Evolutionary conservation across 192 early-diverging fungal genomes (phyloP), one percentile per base, ranked within the genome.

Genomic region (Backusella psychrophila): DNA sequence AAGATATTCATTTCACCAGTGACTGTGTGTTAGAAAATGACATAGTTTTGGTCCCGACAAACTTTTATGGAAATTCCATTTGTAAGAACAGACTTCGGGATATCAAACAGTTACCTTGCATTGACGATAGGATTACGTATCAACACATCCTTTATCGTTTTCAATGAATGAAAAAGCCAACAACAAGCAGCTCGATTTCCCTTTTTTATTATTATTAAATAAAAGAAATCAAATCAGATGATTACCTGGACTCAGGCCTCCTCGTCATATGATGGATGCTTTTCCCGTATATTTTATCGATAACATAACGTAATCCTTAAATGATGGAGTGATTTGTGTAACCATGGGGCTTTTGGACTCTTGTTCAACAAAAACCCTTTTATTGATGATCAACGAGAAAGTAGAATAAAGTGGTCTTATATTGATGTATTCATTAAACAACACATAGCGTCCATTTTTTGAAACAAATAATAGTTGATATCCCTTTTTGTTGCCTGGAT

Each of bases 1-100:
- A 7, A n/a, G n/a, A n/a, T 9, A 56, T 29, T 63, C 21, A 63
- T 29, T 63, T 63, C 12, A 59, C 56, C 6, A 63, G 56, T 63
- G 56, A 63, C 56, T 63, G 46, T 33, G 56, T 63, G 56, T 63
- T 63, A 29, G 56, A 49, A 53, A 63, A 63, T 63, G 56, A 63
- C 56, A 63, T 63, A 63, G 56, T 14, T 44, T 17, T 11, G 53
- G 53, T 17, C n/a, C 56, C 53, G 53, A 56, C n/a, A 44, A 44
- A 63, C 56, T 63, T 63, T 63, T 63, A 29, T 63, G 26, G 56
- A 63, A 63, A 63, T 63, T 63, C 56, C 12, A 63, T 63, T 63
- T 23, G 23, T 12, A 63, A 63, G 26, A 29, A 63, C 23, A 59
- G 3, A 26, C 56, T 29, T 63, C 23, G 56, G 56, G 17, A 26